Conservation (phyloP, 371 early-diverging fungal species). For the Syncephalastrum sp. region DNA sequence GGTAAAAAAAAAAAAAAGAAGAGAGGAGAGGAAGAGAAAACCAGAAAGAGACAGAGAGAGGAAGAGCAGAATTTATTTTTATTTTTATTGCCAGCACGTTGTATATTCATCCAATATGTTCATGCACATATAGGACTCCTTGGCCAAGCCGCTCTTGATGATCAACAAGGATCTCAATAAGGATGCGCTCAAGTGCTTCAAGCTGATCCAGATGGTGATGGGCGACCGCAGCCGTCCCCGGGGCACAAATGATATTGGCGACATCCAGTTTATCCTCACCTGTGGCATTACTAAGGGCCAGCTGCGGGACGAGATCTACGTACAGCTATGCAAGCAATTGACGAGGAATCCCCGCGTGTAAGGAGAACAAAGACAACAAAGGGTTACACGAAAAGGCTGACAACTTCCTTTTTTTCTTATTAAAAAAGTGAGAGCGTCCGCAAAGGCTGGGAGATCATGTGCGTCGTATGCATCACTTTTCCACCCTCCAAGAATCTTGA, state of each 20-base stretch:
- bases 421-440: conserved; percentile 54
- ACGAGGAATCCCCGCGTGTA: conserved; percentile 80
- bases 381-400: no score
- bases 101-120: no score
- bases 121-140: conserved; percentile 50
- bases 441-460: conserved; percentile 90
- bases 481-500: conserved; percentile 92
- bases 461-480: conserved; percentile 83
- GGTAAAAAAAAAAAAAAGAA: neutral
- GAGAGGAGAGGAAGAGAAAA: neutral
- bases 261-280: conserved; percentile 77
- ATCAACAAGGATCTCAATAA: conserved; percentile 77
- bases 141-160: conserved; percentile 80
- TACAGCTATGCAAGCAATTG: conserved; percentile 91
- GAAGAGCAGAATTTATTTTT: neutral
- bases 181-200: conserved; percentile 87
- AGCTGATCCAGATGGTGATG: conserved; percentile 83
- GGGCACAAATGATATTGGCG: conserved; percentile 41
- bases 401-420: neutral
- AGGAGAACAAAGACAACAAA: conserved; percentile 4
- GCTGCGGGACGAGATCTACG: conserved; percentile 92
- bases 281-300: conserved; percentile 73
- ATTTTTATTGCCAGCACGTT: neutral
- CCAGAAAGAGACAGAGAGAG: neutral
- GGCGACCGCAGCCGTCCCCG: conserved; percentile 59